Base-by-base conservation (phyloP, 306 rosid species). In the Lupinus albus region DNA sequence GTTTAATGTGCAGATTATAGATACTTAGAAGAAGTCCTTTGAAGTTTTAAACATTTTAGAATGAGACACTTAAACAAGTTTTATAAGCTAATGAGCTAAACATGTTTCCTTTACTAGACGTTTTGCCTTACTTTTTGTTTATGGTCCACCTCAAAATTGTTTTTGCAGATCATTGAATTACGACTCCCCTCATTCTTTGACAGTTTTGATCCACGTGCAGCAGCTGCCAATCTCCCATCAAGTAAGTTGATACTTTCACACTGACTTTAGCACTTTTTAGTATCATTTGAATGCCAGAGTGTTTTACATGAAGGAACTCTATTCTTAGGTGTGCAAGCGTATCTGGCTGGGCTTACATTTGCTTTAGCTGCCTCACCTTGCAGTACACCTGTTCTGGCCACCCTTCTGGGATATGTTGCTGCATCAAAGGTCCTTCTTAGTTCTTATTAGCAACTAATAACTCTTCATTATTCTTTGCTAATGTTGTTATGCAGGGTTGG, bases 361-460 rank as follows among this genome's bases (percentile, higher is more conserved):
- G 98, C 96, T 53, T 82, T 89, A 79, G 98, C 96, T 55, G 96
- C 98, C 79, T 92, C 98, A 25, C 98, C 96, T 49, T 92, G 98
- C 75, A 89, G 96, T 76, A 92, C 96, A 11, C 96, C 96, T 39
- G 96, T 92, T 68, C 81, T 92, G 64, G 98, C 95, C 38, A 81
- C 89, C 54, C 72, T 92, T 63, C 78, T 92, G 28, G 96, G 89
- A 68, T 92, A 89, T 81, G 98, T 92, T 46, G 98, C 98, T 42
- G 77, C 96, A 50, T 92, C 98, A 59, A 92, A 92, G 98, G 98
- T 89, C 84, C 58, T 54, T 45, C 51, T 0, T 32, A 12, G 54
- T 54, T 45, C 51, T 0, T 39, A 12, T 68, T 76, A 50, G 50
- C 25, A n/a, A 61, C 52, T 45, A n/a, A 17, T 69, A 72, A 51